A percentile compares a stretch with the other conserved stretches of the same genome.
phyloP scores from a whole-genome alignment of 257 asterid species.

The Mentha longifolia region DNA sequence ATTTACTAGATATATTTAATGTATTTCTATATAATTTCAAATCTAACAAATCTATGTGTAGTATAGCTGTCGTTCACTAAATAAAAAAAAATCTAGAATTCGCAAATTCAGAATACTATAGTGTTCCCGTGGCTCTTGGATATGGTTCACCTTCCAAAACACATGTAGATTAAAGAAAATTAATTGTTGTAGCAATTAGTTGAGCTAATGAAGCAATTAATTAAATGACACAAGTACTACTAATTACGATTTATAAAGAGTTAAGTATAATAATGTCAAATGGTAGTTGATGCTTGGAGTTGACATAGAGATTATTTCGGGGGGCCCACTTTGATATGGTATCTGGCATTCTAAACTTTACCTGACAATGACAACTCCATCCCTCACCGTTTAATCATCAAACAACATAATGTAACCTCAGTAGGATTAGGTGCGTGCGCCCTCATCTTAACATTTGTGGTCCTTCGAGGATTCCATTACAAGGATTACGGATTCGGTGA shows the following conservation, averaged over 20 bases:
- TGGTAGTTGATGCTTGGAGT: slow-evolving; percentile 7
- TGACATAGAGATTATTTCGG: neutral
- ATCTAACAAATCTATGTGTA: no score
- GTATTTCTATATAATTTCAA: no score
- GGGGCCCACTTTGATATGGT: slow-evolving; percentile 24
- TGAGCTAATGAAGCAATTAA: slow-evolving; percentile 1
- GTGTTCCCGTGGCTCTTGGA: no score
- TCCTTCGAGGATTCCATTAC: neutral
- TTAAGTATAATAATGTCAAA: neutral
- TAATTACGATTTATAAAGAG: neutral
- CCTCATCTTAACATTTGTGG: slow-evolving; percentile 17
- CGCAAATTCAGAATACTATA: no score
- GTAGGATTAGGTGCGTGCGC: slow-evolving; percentile 25
- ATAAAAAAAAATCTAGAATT: no score
- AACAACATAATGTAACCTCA: no score
- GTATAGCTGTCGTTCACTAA: no score
- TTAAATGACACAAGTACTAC: neutral
- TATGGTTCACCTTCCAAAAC: no score
- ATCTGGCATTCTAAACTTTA: slow-evolving; percentile 1
- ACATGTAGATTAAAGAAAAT: neutral
- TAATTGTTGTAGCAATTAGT: neutral
- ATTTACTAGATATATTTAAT: no score
- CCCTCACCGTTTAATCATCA: neutral
- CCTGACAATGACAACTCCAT: slow-evolving; percentile 8
- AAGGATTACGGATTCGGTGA: neutral